Conservation (phyloP, 192 early-diverging fungal genomes). For the Allomyces macrogynus region DNA sequence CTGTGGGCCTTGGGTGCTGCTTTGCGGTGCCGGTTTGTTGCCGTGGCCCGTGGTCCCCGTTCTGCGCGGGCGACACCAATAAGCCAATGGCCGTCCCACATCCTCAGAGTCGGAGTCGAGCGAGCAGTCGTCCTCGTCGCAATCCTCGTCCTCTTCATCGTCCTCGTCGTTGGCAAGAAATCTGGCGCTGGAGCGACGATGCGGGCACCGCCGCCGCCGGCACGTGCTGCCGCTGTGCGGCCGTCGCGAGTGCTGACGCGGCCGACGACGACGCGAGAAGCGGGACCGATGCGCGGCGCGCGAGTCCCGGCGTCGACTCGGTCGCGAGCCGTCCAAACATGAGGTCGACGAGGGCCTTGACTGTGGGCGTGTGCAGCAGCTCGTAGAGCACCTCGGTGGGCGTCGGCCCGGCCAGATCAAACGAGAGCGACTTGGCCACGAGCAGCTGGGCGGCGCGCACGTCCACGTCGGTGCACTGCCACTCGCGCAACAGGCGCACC, state of each 20-base stretch:
- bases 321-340: too few relatives aligned
- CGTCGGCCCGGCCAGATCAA: not conserved
- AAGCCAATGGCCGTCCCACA: too few relatives aligned
- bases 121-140: too few relatives aligned
- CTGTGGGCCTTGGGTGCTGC: too few relatives aligned
- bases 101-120: too few relatives aligned
- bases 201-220: not conserved
- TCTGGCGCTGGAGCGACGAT: too few relatives aligned
- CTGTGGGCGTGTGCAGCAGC: not conserved
- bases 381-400: not conserved
- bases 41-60: not conserved
- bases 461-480: not conserved
- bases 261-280: too few relatives aligned
- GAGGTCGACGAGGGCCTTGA: not conserved
- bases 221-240: not conserved
- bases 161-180: not conserved
- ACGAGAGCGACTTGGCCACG: not conserved
- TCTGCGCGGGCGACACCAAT: not conserved
- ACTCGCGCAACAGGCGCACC: not conserved
- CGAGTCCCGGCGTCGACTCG: too few relatives aligned
- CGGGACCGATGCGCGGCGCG: too few relatives aligned
- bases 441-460: not conserved
- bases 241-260: not conserved
- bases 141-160: not conserved
- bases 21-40: not conserved